phyloP scores from a whole-genome alignment of 345 rosid genomes.

The Euclidium syriacum region DNA sequence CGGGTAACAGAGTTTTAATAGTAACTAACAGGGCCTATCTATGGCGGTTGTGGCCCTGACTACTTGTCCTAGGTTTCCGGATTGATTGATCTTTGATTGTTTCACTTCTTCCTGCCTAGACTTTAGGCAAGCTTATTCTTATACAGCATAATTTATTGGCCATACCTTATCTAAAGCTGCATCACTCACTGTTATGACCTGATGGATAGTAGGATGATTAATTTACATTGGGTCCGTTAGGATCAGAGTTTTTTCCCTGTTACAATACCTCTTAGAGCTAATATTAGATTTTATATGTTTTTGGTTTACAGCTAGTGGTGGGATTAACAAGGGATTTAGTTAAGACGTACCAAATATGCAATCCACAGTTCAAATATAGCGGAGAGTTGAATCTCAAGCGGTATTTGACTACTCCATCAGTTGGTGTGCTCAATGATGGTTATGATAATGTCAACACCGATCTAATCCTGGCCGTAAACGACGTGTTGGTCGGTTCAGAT shows the following conservation, averaged over 20 bases:
- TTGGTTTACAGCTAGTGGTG: conserved; percentile 57
- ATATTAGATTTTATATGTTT: not conserved
- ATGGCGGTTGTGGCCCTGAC: no score
- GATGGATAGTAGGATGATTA: not conserved
- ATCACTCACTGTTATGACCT: not conserved
- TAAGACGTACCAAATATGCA: conserved; percentile 69
- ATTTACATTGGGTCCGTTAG: not conserved
- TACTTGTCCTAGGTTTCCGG: no score
- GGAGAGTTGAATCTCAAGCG: conserved; percentile 78
- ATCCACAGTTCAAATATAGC: conserved; percentile 67
- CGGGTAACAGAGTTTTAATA: no score
- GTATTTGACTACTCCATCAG: conserved; percentile 74
- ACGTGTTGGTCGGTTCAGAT: conserved; percentile 48
- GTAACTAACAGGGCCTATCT: no score
- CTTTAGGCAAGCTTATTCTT: not conserved
- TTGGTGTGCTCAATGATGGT: conserved; percentile 78
- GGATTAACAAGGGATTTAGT: conserved; percentile 70
- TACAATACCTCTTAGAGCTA: not conserved
- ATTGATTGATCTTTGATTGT: no score
- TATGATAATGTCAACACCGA: conserved; percentile 74
- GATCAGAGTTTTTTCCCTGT: not conserved
- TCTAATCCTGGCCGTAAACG: conserved; percentile 66
- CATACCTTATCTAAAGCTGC: not conserved
- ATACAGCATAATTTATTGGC: not conserved
- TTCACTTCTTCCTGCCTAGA: no score